phyloP scores from a whole-genome alignment of 78 protist genomes.

The Polysphondylium violaceum region DNA sequence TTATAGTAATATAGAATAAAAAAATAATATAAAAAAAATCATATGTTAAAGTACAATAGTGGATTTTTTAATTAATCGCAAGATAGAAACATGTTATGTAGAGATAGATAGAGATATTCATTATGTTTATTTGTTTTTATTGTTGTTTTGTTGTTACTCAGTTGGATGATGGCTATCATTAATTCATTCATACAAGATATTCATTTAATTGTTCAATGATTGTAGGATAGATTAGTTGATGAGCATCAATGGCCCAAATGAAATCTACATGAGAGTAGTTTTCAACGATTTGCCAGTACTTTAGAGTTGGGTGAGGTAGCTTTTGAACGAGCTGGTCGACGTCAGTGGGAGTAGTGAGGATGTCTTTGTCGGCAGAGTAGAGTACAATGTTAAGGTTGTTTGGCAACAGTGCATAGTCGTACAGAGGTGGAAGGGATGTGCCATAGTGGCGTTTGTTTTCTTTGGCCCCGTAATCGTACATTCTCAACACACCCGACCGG shows the following conservation, averaged over 20 bases:
- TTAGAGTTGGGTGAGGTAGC: neutral
- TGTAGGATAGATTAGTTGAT: too few species aligned
- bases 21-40: too few species aligned
- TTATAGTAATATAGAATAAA: too few species aligned
- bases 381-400: neutral
- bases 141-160: too few species aligned
- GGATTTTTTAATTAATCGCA: too few species aligned
- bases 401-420: neutral
- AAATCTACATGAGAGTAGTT: slow-evolving; percentile 47
- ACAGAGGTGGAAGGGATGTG: neutral
- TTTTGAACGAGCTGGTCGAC: neutral
- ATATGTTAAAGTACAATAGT: too few species aligned
- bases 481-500: neutral
- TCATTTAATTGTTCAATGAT: too few species aligned
- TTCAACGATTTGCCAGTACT: neutral
- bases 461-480: slow-evolving; percentile 1
- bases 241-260: slow-evolving; percentile 42
- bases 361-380: slow-evolving; percentile 27
- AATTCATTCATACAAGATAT: too few species aligned
- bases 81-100: too few species aligned
- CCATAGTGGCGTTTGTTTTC: slow-evolving; percentile 3
- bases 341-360: slow-evolving; percentile 12
- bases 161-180: too few species aligned
- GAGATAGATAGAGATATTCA: too few species aligned
- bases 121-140: too few species aligned